Conservation (phyloP, 2,329 filamentous ascomycete genomes). For the Cercospora janseana region DNA sequence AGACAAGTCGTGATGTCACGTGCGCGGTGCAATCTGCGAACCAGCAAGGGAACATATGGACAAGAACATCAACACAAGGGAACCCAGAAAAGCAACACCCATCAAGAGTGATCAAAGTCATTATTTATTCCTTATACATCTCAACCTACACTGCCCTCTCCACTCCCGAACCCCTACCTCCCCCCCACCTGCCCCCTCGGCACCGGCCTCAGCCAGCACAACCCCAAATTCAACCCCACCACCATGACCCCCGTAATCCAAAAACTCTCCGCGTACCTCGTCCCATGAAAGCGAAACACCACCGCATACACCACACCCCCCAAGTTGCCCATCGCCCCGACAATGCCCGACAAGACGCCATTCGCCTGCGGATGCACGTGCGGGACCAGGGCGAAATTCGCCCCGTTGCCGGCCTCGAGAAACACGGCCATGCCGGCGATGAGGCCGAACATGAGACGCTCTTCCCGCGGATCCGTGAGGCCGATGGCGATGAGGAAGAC, state of each 20-base stretch:
- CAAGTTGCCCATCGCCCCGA: conserved; percentile 77
- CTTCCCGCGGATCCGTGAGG: conserved; percentile 57
- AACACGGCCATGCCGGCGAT: conserved; percentile 76
- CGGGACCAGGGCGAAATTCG: conserved; percentile 80
- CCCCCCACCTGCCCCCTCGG: conserved; percentile 39
- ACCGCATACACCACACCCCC: conserved; percentile 82
- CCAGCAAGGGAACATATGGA: too few relatives aligned
- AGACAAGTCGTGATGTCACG: too few relatives aligned
- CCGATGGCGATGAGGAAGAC: conserved; percentile 62
- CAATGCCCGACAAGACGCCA: conserved; percentile 71
- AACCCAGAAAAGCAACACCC: too few relatives aligned
- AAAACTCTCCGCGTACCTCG: conserved; percentile 66
- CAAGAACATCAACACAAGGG: too few relatives aligned
- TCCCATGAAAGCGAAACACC: conserved; percentile 72
- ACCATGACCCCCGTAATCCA: conserved; percentile 80
- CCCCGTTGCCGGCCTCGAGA: conserved; percentile 78
- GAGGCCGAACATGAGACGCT: conserved; percentile 70
- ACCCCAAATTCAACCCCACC: conserved; percentile 64
- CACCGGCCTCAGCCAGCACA: conserved; percentile 62
- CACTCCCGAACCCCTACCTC: too few relatives aligned
- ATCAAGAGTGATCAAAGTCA: too few relatives aligned
- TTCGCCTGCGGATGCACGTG: conserved; percentile 83
- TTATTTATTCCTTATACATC: too few relatives aligned
- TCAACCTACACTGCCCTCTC: too few relatives aligned
- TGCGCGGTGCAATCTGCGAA: too few relatives aligned